Base-by-base conservation (phyloP, 148 eudicot genomes). In the Salicornia ramosissima region DNA sequence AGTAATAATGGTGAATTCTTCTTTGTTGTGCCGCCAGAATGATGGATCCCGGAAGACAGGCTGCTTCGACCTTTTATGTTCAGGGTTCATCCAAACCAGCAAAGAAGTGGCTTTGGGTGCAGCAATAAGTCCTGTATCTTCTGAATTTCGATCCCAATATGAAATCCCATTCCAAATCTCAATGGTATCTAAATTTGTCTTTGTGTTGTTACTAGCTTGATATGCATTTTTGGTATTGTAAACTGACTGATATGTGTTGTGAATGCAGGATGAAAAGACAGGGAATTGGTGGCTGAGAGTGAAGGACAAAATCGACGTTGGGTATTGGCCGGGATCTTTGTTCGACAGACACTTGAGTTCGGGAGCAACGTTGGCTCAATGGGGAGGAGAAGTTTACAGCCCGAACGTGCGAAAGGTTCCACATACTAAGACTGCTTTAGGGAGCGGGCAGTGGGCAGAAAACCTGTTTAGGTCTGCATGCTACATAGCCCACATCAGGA, bases 311-410 rank as follows among this genome's bases (percentile, higher is more conserved):
- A 64, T 77, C 70, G 75, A 83, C 78, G 67, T 89, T 10, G 91
- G 95, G n/a, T 89, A 86, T 40, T 85, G 86, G 83, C 96, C 96
- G 1, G 3, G 29, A 0, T 60, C 76, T 19, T 74, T 86, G 6
- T 84, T 89, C 56, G 0, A 16, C 0, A 2, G 1, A 6, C 43
- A 66, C 68, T 64, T 85, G 15, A 67, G 31, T 1, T 16, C 66
- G 30, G 68, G 85, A 4, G 87, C 86, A 0, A 49, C 42, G 15
- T 28, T 77, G 1, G 86, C 79, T 15, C 78, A 80, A 65, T 86
- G 91, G 89, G 91, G 91, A 58, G 91, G 89, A 28, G 91, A 89
- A 68, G 87, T 87, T 58, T 86, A 85, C 46, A 85, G 91, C 80
- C n/a, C 78, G 14, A 79, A 72, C 24, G 73, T 75, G n/a, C 75